Evolutionary conservation across 2,329 filamentous ascomycete genomes (phyloP).

Genomic region (Claviceps sp.): DNA sequence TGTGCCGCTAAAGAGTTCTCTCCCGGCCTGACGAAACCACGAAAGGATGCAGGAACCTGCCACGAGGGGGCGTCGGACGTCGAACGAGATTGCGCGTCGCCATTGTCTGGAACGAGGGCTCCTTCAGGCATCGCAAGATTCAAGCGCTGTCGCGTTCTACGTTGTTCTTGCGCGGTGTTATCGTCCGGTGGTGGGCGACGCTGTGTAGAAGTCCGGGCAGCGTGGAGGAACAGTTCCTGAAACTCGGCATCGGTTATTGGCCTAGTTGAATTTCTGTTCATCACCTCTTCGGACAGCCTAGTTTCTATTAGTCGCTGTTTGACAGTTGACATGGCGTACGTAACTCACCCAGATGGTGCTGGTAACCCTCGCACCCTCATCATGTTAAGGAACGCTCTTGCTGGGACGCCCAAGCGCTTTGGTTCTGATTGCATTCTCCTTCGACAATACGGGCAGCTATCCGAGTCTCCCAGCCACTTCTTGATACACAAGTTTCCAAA

Average conservation of each 20-base stretch:
- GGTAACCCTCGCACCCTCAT: constrained; percentile 16
- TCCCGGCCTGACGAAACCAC: background rate
- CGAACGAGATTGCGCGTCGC: background rate
- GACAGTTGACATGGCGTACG: background rate
- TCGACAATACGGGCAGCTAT: constrained; percentile 52
- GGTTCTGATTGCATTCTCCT: constrained; percentile 43
- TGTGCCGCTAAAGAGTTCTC: background rate
- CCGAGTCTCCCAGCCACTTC: constrained; percentile 50
- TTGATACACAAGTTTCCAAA: constrained; percentile 53
- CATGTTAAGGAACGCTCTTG: constrained; percentile 18
- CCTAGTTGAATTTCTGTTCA: constrained; percentile 5
- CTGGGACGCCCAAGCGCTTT: constrained; percentile 10
- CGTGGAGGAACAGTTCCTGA: constrained; percentile 7
- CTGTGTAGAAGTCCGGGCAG: constrained; percentile 7
- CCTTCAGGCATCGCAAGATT: constrained; percentile 5
- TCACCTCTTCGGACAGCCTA: constrained; percentile 11
- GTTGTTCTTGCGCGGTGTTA: constrained; percentile 12
- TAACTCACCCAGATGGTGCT: constrained; percentile 12
- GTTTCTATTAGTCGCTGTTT: background rate
- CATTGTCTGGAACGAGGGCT: background rate
- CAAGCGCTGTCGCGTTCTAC: constrained; percentile 17
- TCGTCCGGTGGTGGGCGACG: constrained; percentile 18
- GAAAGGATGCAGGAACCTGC: background rate
- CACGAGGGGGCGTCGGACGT: background rate
- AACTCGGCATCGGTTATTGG: constrained; percentile 8